These are phyloP conservation scores for Penicillium verrucosum DNA, from an alignment of 2,329 filamentous ascomycete species.

Conservation along the genomic window DNA sequence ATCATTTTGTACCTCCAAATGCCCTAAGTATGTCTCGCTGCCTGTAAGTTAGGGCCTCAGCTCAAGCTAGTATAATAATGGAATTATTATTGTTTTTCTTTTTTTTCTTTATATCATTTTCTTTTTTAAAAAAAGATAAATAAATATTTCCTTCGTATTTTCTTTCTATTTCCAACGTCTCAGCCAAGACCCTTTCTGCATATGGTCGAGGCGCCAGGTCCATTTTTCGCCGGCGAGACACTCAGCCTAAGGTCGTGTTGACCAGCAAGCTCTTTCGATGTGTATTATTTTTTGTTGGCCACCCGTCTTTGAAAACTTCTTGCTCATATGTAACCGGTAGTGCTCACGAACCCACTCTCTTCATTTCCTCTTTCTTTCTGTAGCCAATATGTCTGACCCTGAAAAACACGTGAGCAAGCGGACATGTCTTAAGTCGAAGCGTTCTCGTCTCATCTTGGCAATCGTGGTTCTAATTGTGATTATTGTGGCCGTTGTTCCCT, in stretches of 20 bases:
- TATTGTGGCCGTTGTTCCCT: slow-evolving; percentile 32
- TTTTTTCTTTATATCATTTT: neutral
- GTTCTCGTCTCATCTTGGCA: slow-evolving; percentile 29
- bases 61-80: slow-evolving; percentile 7
- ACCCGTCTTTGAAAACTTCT: neutral
- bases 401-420: slow-evolving; percentile 35
- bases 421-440: slow-evolving; percentile 28
- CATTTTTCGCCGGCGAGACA: slow-evolving; percentile 13
- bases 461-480: slow-evolving; percentile 29
- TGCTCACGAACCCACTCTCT: slow-evolving; percentile 11
- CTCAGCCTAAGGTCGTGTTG: slow-evolving; percentile 2
- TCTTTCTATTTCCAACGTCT: slow-evolving; percentile 6
- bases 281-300: neutral
- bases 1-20: slow-evolving; percentile 5
- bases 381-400: slow-evolving; percentile 19
- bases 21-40: slow-evolving; percentile 11
- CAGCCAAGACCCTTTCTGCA: slow-evolving; percentile 16
- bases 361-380: slow-evolving; percentile 7
- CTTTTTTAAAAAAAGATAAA: neutral
- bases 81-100: neutral
- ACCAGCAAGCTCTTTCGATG: neutral
- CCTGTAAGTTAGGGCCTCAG: slow-evolving; percentile 9
- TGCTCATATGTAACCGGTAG: slow-evolving; percentile 9
- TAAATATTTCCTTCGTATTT: neutral
- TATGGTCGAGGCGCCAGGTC: slow-evolving; percentile 19